Percentiles rank a stretch among this genome's conserved stretches.
These are phyloP conservation scores for Colletotrichum sp. DNA, from an alignment of 2,329 filamentous ascomycete genomes.

Conservation along the genomic window DNA sequence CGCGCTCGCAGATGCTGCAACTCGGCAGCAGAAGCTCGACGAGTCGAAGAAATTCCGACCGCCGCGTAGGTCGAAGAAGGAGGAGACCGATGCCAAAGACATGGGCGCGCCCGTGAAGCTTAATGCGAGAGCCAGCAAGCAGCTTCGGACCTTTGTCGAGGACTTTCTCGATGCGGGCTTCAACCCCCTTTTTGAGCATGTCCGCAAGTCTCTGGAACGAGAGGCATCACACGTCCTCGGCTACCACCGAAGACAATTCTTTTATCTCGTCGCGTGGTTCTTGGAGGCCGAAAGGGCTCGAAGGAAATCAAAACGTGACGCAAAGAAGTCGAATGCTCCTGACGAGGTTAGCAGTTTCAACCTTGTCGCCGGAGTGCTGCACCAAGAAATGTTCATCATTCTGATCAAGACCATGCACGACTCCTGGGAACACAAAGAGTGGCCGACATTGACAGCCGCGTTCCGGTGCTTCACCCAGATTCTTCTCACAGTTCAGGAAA, in stretches of 20 bases:
- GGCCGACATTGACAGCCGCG: conserved; percentile 83
- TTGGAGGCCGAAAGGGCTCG: conserved; percentile 82
- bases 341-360: conserved; percentile 78
- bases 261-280: conserved; percentile 94
- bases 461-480: conserved; percentile 98
- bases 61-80: conserved; percentile 67
- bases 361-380: conserved; percentile 86
- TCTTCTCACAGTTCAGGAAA: conserved; percentile 88
- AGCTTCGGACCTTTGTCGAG: conserved; percentile 82
- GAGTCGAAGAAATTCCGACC: conserved; percentile 89
- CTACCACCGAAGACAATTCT: conserved; percentile 83
- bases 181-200: conserved; percentile 85
- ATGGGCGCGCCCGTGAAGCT: conserved; percentile 77
- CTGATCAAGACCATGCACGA: conserved; percentile 83
- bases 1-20: conserved; percentile 74
- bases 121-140: conserved; percentile 74
- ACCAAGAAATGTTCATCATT: conserved; percentile 93
- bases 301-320: conserved; percentile 62
- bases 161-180: conserved; percentile 96
- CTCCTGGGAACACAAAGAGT: conserved; percentile 81
- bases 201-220: conserved; percentile 88
- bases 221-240: conserved; percentile 82
- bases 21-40: conserved; percentile 87
- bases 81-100: conserved; percentile 71
- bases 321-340: conserved; percentile 44